These are phyloP conservation scores for Aspergillus viridinutans DNA, from an alignment of 2,329 filamentous ascomycete species.

Conservation along the genomic window DNA sequence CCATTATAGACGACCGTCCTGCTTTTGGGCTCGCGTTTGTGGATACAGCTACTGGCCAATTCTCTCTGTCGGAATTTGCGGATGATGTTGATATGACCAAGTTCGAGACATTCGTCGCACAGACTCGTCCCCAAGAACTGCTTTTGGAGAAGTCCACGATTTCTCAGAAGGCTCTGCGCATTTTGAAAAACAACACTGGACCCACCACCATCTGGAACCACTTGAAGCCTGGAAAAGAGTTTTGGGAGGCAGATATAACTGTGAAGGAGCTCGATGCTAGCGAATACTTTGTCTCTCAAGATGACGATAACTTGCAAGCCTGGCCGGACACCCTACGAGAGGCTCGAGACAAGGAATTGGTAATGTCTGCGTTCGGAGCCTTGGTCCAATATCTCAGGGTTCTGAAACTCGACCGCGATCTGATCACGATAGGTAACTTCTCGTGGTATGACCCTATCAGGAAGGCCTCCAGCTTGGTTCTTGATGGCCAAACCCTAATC, in stretches of 20 bases:
- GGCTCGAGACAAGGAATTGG: constrained; percentile 69
- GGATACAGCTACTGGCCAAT: constrained; percentile 92
- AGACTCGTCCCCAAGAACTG: constrained; percentile 82
- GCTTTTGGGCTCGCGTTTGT: constrained; percentile 91
- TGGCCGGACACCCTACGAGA: constrained; percentile 76
- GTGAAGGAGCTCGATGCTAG: constrained; percentile 74
- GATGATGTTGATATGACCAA: constrained; percentile 93
- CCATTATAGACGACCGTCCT: constrained; percentile 64
- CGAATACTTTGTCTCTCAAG: constrained; percentile 68
- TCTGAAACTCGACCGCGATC: constrained; percentile 81
- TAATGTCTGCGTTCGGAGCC: constrained; percentile 89
- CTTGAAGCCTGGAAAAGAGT: constrained; percentile 80
- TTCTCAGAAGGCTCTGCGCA: constrained; percentile 83
- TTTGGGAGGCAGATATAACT: constrained; percentile 81
- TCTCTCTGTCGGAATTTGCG: constrained; percentile 84
- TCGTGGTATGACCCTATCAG: constrained; percentile 88
- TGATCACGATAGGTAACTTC: constrained; percentile 88
- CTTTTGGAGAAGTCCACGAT: constrained; percentile 82
- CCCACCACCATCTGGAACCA: constrained; percentile 96
- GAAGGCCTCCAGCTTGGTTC: constrained; percentile 80
- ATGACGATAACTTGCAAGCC: constrained; percentile 55
- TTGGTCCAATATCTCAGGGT: constrained; percentile 80
- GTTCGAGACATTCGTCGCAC: constrained; percentile 94
- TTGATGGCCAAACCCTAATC: constrained; percentile 94
- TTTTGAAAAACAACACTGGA: constrained; percentile 91